Conservation (phyloP, 306 rosid species). For the Canavalia ensiformis region DNA sequence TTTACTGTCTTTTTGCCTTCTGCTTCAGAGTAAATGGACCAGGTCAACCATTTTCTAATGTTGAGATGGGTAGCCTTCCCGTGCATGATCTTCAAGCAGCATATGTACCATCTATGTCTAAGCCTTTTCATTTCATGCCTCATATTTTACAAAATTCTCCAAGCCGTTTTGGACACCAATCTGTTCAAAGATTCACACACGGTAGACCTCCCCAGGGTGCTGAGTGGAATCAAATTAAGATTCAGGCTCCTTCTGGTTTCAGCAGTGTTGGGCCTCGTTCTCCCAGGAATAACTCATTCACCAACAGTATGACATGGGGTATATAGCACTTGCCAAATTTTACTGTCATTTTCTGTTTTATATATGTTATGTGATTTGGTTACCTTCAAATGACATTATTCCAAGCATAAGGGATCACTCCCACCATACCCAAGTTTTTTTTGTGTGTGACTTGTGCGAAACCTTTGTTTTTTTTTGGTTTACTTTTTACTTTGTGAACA, state of each 20-base stretch:
- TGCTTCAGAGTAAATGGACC: constrained; percentile 77
- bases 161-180: constrained; percentile 92
- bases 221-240: constrained; percentile 86
- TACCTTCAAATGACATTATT: constrained; percentile 16
- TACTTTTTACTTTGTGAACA: neutral
- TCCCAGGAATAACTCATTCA: constrained; percentile 77
- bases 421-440: neutral
- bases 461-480: neutral
- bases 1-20: constrained; percentile 37
- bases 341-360: constrained; percentile 28
- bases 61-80: constrained; percentile 80
- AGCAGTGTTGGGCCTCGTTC: constrained; percentile 77
- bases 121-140: constrained; percentile 79
- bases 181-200: constrained; percentile 72
- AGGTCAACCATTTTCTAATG: constrained; percentile 69
- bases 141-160: constrained; percentile 82
- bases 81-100: constrained; percentile 69
- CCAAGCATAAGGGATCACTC: constrained; percentile 26
- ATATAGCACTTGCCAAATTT: constrained; percentile 51
- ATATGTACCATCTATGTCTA: constrained; percentile 64
- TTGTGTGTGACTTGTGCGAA: neutral
- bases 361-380: constrained; percentile 2
- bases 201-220: constrained; percentile 70
- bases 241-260: constrained; percentile 74
- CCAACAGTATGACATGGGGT: constrained; percentile 90